These are phyloP conservation scores for Rhipidocladum racemiflorum DNA, from an alignment of 176 grass and related monocot species.

Conservation along the genomic window DNA sequence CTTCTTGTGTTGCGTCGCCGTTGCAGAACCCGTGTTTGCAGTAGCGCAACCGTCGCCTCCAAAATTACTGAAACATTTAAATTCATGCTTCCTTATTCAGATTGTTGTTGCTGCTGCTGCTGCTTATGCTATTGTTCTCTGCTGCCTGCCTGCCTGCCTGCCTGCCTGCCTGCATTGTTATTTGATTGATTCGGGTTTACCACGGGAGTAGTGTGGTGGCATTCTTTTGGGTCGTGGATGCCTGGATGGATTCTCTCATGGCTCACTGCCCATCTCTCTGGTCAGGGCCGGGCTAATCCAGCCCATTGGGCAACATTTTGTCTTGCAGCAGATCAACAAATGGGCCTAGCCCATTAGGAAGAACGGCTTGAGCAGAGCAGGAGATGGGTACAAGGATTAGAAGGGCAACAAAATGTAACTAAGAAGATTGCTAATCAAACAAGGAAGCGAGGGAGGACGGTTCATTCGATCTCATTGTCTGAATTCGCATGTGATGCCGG, in stretches of 20 bases:
- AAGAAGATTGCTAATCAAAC: not conserved
- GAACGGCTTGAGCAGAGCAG: not conserved
- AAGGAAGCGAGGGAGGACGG: not conserved
- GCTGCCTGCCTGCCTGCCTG: not conserved
- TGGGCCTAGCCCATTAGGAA: not conserved
- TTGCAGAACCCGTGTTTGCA: not conserved
- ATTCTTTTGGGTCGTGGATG: not conserved
- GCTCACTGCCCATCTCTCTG: not conserved
- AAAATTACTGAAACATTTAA: not conserved
- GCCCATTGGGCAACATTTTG: not conserved
- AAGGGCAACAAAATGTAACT: not conserved
- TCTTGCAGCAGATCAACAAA: too few species aligned
- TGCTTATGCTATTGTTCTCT: not conserved
- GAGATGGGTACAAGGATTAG: not conserved
- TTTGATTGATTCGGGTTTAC: not conserved
- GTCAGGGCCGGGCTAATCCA: not conserved
- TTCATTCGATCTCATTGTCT: not conserved
- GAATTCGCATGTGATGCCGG: constrained; percentile 18
- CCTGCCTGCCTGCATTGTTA: not conserved
- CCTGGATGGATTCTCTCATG: not conserved
- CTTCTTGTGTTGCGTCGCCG: not conserved
- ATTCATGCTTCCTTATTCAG: not conserved
- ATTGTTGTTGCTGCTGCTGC: not conserved
- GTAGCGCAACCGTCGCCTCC: not conserved
- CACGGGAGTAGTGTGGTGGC: not conserved